Conservation (phyloP, 2,329 filamentous ascomycete species). For the Metarhizium anisopliae region DNA sequence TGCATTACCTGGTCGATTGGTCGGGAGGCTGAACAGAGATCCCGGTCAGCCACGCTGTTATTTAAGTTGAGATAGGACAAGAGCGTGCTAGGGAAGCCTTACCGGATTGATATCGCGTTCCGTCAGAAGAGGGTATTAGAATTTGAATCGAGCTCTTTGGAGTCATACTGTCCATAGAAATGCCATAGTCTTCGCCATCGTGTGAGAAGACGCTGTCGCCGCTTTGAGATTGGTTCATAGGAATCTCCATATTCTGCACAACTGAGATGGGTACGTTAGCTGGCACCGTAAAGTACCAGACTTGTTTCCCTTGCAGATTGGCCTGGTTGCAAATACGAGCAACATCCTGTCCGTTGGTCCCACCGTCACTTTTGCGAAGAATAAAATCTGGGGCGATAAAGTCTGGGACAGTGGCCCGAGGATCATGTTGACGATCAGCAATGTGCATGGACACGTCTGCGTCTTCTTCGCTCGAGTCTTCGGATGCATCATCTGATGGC, state of each 20-base stretch:
- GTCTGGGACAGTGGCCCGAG: conserved; percentile 31
- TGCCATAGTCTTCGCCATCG: conserved; percentile 53
- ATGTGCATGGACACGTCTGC: conserved; percentile 32
- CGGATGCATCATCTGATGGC: conserved; percentile 8
- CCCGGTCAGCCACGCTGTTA: conserved; percentile 5
- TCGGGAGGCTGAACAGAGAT: conserved; percentile 18
- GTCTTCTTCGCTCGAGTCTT: conserved; percentile 18
- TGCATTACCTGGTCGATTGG: conserved; percentile 53
- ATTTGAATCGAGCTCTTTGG: conserved; percentile 46
- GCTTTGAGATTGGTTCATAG: conserved; percentile 42
- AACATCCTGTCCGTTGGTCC: conserved; percentile 34
- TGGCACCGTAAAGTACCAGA: conserved; percentile 75
- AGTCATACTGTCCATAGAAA: conserved; percentile 43
- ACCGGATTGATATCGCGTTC: conserved; percentile 46
- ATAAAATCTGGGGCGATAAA: conserved; percentile 44
- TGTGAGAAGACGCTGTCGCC: conserved; percentile 51
- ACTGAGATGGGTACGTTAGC: conserved; percentile 59
- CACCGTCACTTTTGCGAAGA: conserved; percentile 36
- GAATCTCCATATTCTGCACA: conserved; percentile 55
- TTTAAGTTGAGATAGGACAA: not conserved
- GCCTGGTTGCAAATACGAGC: conserved; percentile 47
- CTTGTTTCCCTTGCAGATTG: conserved; percentile 58
- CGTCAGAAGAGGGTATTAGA: conserved; percentile 48
- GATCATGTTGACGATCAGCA: conserved; percentile 19
- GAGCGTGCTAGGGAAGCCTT: conserved; percentile 19